Percentiles rank a stretch among this genome's conserved stretches.
Evolutionary conservation across 345 rosid genomes (phyloP).

Genomic region (Microcos paniculata): DNA sequence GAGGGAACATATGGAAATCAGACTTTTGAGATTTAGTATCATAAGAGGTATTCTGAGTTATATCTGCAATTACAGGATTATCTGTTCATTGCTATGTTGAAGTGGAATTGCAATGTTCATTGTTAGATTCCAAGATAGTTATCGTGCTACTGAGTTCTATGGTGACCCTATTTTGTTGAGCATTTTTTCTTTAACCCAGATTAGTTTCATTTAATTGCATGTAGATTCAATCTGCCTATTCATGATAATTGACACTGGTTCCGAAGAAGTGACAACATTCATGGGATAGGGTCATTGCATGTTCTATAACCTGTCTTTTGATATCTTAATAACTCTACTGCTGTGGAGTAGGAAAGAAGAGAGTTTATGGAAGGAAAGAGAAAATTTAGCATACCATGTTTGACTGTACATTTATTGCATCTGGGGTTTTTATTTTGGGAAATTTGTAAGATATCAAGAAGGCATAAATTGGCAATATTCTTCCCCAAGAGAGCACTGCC

Average conservation of each 20-base stretch:
- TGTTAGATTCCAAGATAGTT: not conserved
- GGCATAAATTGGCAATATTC: not conserved
- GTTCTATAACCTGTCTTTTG: not conserved
- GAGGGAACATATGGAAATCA: not conserved
- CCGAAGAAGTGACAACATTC: not conserved
- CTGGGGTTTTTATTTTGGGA: not conserved
- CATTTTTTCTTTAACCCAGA: not conserved
- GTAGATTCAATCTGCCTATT: not conserved
- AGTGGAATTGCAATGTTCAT: not conserved
- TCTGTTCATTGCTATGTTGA: not conserved
- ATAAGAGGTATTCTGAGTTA: not conserved
- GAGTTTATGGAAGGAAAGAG: slow-evolving; percentile 3
- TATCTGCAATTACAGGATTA: not conserved
- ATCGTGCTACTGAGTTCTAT: not conserved
- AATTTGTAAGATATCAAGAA: not conserved
- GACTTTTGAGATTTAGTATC: not conserved
- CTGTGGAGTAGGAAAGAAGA: not conserved
- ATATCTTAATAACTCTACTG: not conserved
- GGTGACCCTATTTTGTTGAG: not conserved
- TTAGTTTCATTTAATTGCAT: not conserved
- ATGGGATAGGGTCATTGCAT: not conserved
- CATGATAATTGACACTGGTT: not conserved
- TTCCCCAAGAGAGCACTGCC: not conserved
- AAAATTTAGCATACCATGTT: not conserved
- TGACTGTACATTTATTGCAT: not conserved